These are phyloP conservation scores for Cystobasidium slooffiae DNA, from an alignment of 1,284 basidiomycete genomes.

Conservation along the genomic window DNA sequence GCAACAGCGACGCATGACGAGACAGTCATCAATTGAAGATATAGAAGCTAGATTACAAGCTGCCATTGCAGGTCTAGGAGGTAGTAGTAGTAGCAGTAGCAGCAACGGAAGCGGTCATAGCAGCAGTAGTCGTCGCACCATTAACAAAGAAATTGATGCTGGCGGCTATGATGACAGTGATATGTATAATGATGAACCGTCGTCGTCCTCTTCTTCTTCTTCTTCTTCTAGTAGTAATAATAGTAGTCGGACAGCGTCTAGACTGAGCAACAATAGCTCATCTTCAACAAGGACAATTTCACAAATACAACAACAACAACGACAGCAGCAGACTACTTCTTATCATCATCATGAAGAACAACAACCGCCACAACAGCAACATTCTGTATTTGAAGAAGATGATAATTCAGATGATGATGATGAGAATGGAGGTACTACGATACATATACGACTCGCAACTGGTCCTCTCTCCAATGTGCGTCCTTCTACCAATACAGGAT, in stretches of 20 bases:
- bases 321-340: not conserved
- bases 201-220: conserved; percentile 5
- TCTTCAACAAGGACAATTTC: not conserved
- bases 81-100: not conserved
- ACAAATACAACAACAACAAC: not conserved
- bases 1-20: too few relatives aligned
- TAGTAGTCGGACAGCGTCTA: too few relatives aligned
- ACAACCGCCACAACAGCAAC: not conserved
- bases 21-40: conserved; percentile 11
- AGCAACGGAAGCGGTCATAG: not conserved
- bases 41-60: conserved; percentile 26
- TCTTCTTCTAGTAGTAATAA: not conserved
- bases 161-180: conserved; percentile 20
- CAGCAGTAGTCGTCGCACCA: not conserved
- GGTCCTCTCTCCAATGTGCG: too few relatives aligned
- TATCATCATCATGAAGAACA: too few relatives aligned
- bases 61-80: conserved; percentile 7
- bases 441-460: not conserved
- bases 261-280: too few relatives aligned
- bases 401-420: conserved; percentile 20
- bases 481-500: too few relatives aligned
- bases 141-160: not conserved
- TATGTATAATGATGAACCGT: conserved; percentile 41
- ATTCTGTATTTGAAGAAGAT: conserved; percentile 28
- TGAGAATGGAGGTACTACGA: conserved; percentile 18